Percentiles rank a stretch among this genome's conserved stretches.
These are phyloP conservation scores for Naganishia antarctica DNA, from an alignment of 768 basidiomycete species.

Conservation along the genomic window DNA sequence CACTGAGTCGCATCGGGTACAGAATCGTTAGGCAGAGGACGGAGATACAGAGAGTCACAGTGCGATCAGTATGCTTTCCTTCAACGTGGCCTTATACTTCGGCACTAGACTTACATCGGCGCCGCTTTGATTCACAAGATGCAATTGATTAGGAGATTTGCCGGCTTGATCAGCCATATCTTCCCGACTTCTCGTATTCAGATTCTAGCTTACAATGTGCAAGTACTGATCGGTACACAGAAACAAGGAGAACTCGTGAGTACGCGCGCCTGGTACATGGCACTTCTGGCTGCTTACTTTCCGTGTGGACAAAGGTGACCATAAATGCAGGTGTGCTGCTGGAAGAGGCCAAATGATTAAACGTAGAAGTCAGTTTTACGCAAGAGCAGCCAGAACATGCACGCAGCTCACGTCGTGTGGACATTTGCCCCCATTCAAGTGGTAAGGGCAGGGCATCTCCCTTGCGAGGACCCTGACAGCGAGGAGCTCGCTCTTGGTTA, in stretches of 20 bases:
- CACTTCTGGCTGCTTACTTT: neutral
- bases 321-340: conserved; percentile 25
- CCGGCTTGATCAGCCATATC: no score
- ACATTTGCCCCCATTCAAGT: conserved; percentile 14
- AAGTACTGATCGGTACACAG: neutral
- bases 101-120: conserved; percentile 1
- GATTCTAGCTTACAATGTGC: neutral
- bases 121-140: neutral
- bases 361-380: neutral
- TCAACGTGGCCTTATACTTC: no score
- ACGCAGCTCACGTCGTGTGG: conserved; percentile 5
- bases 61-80: no score
- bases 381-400: no score
- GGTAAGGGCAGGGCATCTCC: conserved; percentile 23
- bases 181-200: no score
- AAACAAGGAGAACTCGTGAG: no score
- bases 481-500: conserved; percentile 17
- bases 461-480: conserved; percentile 20
- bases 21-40: no score
- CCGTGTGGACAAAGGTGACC: conserved; percentile 23
- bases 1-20: no score
- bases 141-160: no score
- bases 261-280: no score
- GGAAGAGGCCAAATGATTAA: neutral
- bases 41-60: no score